phyloP scores from a whole-genome alignment of 345 rosid species.

The Toxicodendron radicans region DNA sequence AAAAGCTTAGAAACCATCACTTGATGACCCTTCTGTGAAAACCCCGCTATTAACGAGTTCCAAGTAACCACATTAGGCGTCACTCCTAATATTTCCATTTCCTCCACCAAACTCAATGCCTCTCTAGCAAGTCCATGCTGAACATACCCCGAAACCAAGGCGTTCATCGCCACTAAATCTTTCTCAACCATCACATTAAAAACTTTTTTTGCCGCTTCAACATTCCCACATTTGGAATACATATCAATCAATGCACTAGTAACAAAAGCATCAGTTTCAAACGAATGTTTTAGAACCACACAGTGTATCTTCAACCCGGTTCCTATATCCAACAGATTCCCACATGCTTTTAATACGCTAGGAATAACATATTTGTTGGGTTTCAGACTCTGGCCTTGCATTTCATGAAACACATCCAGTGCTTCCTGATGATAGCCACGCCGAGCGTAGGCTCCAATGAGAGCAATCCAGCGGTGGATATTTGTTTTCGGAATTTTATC shows the following conservation, averaged over 20 bases:
- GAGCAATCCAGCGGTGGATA: slow-evolving; percentile 46
- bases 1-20: slow-evolving; percentile 45
- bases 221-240: slow-evolving; percentile 65
- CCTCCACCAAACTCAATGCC: slow-evolving; percentile 53
- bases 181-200: slow-evolving; percentile 51
- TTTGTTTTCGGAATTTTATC: slow-evolving; percentile 60
- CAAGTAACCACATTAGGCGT: slow-evolving; percentile 68
- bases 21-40: slow-evolving; percentile 56
- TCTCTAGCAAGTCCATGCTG: slow-evolving; percentile 43
- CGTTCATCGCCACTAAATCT: slow-evolving; percentile 68
- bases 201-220: slow-evolving; percentile 45
- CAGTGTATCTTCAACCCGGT: slow-evolving; percentile 60
- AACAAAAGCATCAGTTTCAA: slow-evolving; percentile 58
- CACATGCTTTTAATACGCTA: slow-evolving; percentile 72
- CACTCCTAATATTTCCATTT: slow-evolving; percentile 36
- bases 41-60: slow-evolving; percentile 66
- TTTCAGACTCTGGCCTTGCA: slow-evolving; percentile 46
- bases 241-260: slow-evolving; percentile 68
- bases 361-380: slow-evolving; percentile 64
- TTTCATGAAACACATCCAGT: slow-evolving; percentile 42
- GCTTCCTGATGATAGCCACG: slow-evolving; percentile 57
- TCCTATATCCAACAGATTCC: slow-evolving; percentile 44
- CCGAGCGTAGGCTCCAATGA: slow-evolving; percentile 59
- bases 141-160: slow-evolving; percentile 71
- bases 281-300: slow-evolving; percentile 43